These are phyloP conservation scores for Aciculoconidium aculeatum DNA, from an alignment of 805 yeast species.

Conservation along the genomic window DNA sequence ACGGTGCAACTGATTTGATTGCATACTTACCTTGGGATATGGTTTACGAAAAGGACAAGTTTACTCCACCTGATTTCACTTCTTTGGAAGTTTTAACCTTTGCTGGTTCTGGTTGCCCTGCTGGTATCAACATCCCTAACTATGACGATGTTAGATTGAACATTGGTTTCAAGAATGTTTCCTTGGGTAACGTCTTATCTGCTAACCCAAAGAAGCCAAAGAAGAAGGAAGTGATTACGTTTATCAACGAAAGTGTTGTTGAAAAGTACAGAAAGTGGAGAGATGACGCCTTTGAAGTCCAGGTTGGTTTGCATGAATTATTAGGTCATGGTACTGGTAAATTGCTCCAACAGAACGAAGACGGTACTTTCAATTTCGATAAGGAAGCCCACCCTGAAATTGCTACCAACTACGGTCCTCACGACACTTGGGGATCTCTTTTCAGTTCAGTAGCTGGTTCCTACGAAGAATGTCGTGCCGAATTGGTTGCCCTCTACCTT, in stretches of 20 bases:
- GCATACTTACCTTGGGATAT: conserved; percentile 70
- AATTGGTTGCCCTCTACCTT: conserved; percentile 78
- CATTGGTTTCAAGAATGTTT: conserved; percentile 83
- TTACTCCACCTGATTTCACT: conserved; percentile 89
- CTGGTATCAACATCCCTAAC: conserved; percentile 90
- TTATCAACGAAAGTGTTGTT: conserved; percentile 48
- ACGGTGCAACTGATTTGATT: conserved; percentile 60
- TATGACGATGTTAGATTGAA: conserved; percentile 84
- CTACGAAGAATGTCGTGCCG: conserved; percentile 92
- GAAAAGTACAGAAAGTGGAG: conserved; percentile 63
- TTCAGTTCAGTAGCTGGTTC: conserved; percentile 82
- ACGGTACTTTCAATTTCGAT: conserved; percentile 71
- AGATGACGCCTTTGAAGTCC: conserved; percentile 83
- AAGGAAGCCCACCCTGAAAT: conserved; percentile 60
- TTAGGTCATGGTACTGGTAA: conserved; percentile 92
- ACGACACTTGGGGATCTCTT: conserved; percentile 87
- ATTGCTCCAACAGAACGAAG: conserved; percentile 50
- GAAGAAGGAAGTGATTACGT: conserved; percentile 63
- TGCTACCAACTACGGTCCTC: conserved; percentile 64
- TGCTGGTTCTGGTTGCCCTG: conserved; percentile 88
- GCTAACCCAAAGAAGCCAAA: conserved; percentile 61
- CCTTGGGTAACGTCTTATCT: conserved; percentile 77
- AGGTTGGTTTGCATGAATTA: conserved; percentile 89
- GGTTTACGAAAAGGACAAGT: conserved; percentile 74
- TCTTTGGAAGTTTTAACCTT: conserved; percentile 85